Base-by-base conservation (phyloP, 352 stramenopile species). In the Lagenidium sp. region DNA sequence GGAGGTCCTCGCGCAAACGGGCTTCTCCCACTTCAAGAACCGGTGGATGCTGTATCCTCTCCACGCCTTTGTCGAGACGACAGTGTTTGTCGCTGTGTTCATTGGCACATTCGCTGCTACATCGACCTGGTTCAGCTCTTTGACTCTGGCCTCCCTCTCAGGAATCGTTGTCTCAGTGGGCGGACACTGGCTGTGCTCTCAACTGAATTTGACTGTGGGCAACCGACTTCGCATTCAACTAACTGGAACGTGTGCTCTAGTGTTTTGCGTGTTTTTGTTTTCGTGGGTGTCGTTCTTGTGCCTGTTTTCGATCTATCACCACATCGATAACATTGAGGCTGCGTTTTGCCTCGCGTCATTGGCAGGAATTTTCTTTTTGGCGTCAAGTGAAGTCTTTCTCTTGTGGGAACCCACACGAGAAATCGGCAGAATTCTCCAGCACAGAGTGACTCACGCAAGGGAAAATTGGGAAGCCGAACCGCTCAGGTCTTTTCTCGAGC, bases 301-400 rank as follows among this genome's bases (percentile, higher is more conserved):
- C 7, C 47, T 93, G 12, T 59, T 83, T 18, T 84, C 63, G 39
- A 93, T 93, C 39, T 93, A 93, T 46, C 72, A 82, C 39, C 77
- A 89, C 60, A 87, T 89, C 26, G 72, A 87, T 41, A 88, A 68
- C 39, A 84, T 93, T 43, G 81, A 93, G 55, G 75, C 80, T 3
- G 80, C 81, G 4, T 93, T 93, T 47, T 87, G 73, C 32, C 44
- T 93, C 4, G 78, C 81, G 2, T 89, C 75, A 4, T 59, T 93
- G 4, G 68, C 81, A 13, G 81, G 81, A 0, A 69, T 93, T 23
- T 66, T 89, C 29, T 93, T 93, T 54, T 43, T 90, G 36, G 77
- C 78, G 3, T 76, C 76, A 15, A 90, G 75, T 35, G 77, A 93
- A 16, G 42, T 93, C 16, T 90, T 87, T 16, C 46, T 89, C n/a